Percentiles rank a stretch among this genome's conserved stretches.
Evolutionary conservation across 805 yeast species (phyloP).

Genomic region (Ogataea ramenticola): DNA sequence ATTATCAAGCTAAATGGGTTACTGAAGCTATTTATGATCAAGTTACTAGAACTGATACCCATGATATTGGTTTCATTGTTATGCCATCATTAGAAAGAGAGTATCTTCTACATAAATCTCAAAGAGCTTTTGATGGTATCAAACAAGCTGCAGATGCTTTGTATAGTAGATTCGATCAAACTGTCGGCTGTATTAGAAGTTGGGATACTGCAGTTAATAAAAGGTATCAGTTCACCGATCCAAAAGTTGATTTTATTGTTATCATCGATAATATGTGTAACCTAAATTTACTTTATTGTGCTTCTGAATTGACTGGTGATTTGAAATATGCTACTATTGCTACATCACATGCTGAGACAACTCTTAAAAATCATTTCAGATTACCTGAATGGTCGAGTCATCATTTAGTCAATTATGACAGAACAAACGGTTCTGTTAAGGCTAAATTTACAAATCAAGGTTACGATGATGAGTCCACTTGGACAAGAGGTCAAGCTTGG

Average conservation of each 20-base stretch:
- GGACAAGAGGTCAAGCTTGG: slow-evolving; percentile 30
- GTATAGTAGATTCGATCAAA: slow-evolving; percentile 17
- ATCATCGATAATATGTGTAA: slow-evolving; percentile 13
- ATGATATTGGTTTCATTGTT: slow-evolving; percentile 24
- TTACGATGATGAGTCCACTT: slow-evolving; percentile 18
- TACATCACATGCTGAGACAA: slow-evolving; percentile 24
- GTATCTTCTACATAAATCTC: slow-evolving; percentile 12
- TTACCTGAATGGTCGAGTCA: slow-evolving; percentile 15
- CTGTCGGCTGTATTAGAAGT: slow-evolving; percentile 18
- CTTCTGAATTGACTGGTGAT: slow-evolving; percentile 21
- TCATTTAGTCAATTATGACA: slow-evolving; percentile 21
- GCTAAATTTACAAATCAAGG: slow-evolving; percentile 24
- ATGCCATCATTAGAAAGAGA: slow-evolving; percentile 20
- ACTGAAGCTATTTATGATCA: not conserved
- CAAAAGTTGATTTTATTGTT: slow-evolving; percentile 18
- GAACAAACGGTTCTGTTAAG: slow-evolving; percentile 14
- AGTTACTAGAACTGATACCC: slow-evolving; percentile 17
- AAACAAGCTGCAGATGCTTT: slow-evolving; percentile 22
- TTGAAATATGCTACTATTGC: slow-evolving; percentile 18
- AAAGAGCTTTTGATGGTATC: slow-evolving; percentile 12
- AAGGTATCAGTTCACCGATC: slow-evolving; percentile 11
- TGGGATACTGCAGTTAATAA: slow-evolving; percentile 20
- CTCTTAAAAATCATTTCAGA: slow-evolving; percentile 19
- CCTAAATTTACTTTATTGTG: slow-evolving; percentile 22
- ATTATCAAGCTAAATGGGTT: not conserved